Evolutionary conservation across 2,329 filamentous ascomycete species (phyloP).

Genomic region (Helotiales sp.): DNA sequence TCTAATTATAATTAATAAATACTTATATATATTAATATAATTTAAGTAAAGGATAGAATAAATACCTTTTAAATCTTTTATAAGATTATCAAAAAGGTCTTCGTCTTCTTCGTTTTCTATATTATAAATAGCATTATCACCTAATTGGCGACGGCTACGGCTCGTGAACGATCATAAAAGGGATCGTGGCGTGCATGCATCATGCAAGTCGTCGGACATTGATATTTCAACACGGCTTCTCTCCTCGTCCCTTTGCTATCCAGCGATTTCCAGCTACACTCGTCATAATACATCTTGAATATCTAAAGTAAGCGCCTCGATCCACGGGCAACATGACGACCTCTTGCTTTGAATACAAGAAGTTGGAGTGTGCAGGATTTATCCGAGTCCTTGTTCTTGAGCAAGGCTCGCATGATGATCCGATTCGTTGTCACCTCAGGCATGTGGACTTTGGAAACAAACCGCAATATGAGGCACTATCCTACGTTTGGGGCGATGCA

Average conservation of each 20-base stretch:
- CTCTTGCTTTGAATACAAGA: neutral
- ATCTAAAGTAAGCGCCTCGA: too few relatives aligned
- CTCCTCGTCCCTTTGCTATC: neutral
- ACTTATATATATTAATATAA: too few relatives aligned
- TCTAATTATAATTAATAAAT: too few relatives aligned
- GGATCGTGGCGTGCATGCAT: constrained; percentile 2
- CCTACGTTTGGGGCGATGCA: neutral
- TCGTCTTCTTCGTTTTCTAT: too few relatives aligned
- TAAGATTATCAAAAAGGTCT: too few relatives aligned
- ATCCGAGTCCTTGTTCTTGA: neutral
- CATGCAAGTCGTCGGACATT: neutral
- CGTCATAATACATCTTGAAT: too few relatives aligned
- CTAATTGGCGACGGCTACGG: too few relatives aligned
- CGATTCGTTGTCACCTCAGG: neutral
- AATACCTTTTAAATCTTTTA: too few relatives aligned
- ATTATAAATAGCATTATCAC: too few relatives aligned
- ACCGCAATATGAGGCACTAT: neutral
- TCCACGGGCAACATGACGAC: neutral
- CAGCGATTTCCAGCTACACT: neutral
- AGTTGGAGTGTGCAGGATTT: neutral
- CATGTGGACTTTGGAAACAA: neutral
- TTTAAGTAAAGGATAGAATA: too few relatives aligned
- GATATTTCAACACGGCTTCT: neutral
- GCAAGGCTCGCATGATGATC: neutral
- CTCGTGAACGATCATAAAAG: too few relatives aligned